Conservation (phyloP, 208 protist species). For the Naegleria lovaniensis region DNA sequence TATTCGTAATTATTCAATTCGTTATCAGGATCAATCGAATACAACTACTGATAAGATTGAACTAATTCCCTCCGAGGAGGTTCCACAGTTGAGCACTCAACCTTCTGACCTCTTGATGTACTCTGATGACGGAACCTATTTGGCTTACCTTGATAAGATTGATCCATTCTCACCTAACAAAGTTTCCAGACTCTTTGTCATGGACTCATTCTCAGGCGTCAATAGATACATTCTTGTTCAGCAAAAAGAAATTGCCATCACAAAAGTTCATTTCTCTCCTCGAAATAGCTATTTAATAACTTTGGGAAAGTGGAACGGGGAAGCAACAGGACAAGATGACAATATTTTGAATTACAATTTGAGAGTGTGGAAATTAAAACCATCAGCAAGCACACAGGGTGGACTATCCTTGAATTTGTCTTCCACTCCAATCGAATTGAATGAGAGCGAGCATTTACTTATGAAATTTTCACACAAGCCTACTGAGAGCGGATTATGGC, state of each 20-base stretch:
- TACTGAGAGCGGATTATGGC: not conserved
- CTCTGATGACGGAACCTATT: not conserved
- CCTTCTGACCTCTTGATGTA: not conserved
- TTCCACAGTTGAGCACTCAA: not conserved
- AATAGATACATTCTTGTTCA: not conserved
- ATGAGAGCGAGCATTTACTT: not conserved
- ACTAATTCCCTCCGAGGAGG: not conserved
- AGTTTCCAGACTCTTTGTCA: not conserved
- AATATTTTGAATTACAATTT: not conserved
- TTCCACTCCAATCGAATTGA: not conserved
- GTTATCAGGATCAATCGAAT: not conserved
- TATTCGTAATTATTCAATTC: not conserved
- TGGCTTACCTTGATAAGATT: not conserved
- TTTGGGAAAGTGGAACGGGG: conserved; percentile 17
- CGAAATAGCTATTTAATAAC: conserved; percentile 15
- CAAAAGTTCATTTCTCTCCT: not conserved
- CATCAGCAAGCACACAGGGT: not conserved
- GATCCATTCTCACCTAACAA: not conserved
- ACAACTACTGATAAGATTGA: not conserved
- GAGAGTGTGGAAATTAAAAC: not conserved
- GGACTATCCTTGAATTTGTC: not conserved
- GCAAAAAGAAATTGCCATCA: not conserved
- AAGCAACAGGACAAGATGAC: not conserved
- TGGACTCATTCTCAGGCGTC: not conserved
- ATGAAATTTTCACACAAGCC: conserved; percentile 1